These are phyloP conservation scores for Rhynchospora pubera DNA, from an alignment of 176 grass and related monocot species.

Conservation along the genomic window DNA sequence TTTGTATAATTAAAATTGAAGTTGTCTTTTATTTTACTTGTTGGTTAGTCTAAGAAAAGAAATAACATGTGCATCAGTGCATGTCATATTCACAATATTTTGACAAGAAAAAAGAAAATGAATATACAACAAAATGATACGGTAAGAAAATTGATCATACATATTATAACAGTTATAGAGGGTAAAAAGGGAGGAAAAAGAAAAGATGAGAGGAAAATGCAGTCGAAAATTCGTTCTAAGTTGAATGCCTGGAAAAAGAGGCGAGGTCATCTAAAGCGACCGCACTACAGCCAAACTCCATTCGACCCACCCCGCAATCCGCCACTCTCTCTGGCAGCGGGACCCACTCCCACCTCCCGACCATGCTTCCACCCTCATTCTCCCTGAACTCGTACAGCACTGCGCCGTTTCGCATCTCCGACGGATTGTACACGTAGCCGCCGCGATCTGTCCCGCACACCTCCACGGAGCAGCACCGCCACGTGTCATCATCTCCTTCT, in stretches of 20 bases:
- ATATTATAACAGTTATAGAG: too few relatives aligned
- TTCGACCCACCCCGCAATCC: constrained; percentile 28
- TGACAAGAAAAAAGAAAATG: too few relatives aligned
- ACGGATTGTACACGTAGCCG: constrained; percentile 87
- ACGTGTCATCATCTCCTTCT: constrained; percentile 23
- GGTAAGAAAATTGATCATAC: too few relatives aligned
- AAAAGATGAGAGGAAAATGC: not conserved
- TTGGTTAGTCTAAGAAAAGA: too few relatives aligned
- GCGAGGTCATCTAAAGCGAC: constrained; percentile 42
- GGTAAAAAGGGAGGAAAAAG: not conserved
- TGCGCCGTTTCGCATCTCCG: constrained; percentile 43
- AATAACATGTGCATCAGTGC: too few relatives aligned
- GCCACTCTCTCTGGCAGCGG: constrained; percentile 34
- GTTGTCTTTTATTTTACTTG: too few relatives aligned
- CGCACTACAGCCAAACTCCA: constrained; percentile 51
- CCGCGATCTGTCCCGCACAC: constrained; percentile 44
- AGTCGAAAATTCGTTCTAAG: not conserved
- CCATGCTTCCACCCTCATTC: not conserved
- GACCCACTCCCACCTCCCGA: constrained; percentile 74
- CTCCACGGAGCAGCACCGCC: constrained; percentile 29
- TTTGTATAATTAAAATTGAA: too few relatives aligned
- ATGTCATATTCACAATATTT: too few relatives aligned
- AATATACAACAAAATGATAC: too few relatives aligned
- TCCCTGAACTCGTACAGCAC: constrained; percentile 49
- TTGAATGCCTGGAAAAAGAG: not conserved